Conservation (phyloP, 352 stramenopile species). For the Globisporangium radiosum region DNA sequence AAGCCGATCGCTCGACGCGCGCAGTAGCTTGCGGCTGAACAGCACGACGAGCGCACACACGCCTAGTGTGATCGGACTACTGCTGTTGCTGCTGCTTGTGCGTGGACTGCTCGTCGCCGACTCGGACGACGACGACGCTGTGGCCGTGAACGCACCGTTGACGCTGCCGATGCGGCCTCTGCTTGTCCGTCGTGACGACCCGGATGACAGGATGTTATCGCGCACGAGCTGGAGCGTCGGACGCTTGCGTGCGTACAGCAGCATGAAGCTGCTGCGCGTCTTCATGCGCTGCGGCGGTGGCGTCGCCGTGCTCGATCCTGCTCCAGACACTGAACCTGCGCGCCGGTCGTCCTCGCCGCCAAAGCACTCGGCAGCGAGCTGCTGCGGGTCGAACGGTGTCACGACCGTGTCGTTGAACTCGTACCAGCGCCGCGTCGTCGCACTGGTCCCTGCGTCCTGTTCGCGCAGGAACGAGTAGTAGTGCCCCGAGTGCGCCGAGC, state of each 20-base stretch:
- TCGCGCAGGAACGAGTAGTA: constrained; percentile 88
- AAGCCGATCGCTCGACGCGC: constrained; percentile 22
- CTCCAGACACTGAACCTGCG: background rate
- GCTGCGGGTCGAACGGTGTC: constrained; percentile 57
- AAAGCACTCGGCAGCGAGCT: constrained; percentile 75
- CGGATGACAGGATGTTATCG: background rate
- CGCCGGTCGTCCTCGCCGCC: constrained; percentile 40
- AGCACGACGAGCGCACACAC: constrained; percentile 9
- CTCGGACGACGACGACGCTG: too few species aligned
- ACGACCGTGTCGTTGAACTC: constrained; percentile 88
- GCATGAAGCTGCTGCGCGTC: constrained; percentile 84
- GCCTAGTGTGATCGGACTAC: constrained; percentile 2
- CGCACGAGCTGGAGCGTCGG: constrained; percentile 26
- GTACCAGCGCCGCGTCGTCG: constrained; percentile 47
- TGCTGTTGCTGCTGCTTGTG: background rate
- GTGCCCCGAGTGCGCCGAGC: constrained; percentile 81
- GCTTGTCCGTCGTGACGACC: background rate
- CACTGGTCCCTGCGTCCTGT: constrained; percentile 27
- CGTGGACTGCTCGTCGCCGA: background rate
- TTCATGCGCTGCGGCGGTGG: constrained; percentile 41
- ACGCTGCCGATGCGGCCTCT: too few species aligned
- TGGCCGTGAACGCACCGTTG: too few species aligned
- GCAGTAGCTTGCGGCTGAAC: constrained; percentile 38
- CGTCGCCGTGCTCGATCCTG: constrained; percentile 1
- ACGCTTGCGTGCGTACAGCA: constrained; percentile 68